Percentiles rank a stretch among this genome's conserved stretches.
Evolutionary conservation across 1,139 yeast species (phyloP).

Genomic region (Hyphopichia wangnamkhiaoensis): DNA sequence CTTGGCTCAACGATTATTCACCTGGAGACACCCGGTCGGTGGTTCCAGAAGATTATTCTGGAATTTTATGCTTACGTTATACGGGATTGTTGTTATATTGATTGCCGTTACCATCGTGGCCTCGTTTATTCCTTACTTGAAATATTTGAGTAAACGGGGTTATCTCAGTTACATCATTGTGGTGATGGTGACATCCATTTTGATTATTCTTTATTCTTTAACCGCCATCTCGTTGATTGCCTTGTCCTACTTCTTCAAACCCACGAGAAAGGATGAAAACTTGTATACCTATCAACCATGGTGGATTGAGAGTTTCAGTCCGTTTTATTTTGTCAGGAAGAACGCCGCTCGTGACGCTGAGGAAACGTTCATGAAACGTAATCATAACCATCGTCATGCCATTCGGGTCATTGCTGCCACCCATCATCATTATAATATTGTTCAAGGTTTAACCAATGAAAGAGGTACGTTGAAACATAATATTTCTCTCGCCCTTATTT

Average conservation of each 20-base stretch:
- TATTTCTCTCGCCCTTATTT: conserved; percentile 47
- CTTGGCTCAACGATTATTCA: conserved; percentile 74
- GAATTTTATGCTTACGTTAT: conserved; percentile 53
- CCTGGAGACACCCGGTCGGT: conserved; percentile 81
- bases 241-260: conserved; percentile 56
- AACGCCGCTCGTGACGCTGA: conserved; percentile 52
- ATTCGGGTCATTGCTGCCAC: conserved; percentile 51
- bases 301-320: conserved; percentile 70
- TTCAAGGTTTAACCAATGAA: conserved; percentile 43
- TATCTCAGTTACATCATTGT: conserved; percentile 57
- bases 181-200: conserved; percentile 57
- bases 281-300: conserved; percentile 71
- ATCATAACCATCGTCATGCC: conserved; percentile 52
- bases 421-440: conserved; percentile 44
- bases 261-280: conserved; percentile 55
- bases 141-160: conserved; percentile 48
- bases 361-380: conserved; percentile 49
- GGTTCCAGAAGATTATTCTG: conserved; percentile 61
- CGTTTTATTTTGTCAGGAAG: conserved; percentile 55
- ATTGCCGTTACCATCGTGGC: conserved; percentile 70
- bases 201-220: conserved; percentile 57
- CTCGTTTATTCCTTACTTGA: conserved; percentile 62
- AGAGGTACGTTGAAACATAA: conserved; percentile 54
- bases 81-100: conserved; percentile 58
- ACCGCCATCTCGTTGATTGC: conserved; percentile 52